phyloP scores from a whole-genome alignment of 345 rosid species.

The Carallia brachiata region DNA sequence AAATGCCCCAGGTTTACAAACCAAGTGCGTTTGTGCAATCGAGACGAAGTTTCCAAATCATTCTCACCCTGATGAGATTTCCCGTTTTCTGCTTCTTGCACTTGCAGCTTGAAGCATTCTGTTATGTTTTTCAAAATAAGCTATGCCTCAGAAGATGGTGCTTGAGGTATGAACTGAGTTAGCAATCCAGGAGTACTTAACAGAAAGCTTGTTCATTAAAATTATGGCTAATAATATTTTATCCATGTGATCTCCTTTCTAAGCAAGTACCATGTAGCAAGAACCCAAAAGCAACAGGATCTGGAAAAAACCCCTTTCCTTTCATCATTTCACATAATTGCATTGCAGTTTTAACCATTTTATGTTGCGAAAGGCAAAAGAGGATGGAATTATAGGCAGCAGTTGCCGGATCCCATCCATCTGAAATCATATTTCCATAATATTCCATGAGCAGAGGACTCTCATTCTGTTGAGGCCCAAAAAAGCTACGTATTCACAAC shows the following conservation, averaged over 20 bases:
- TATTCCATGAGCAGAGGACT: conserved; percentile 45
- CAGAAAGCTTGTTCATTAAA: conserved; percentile 45
- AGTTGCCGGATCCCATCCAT: conserved; percentile 50
- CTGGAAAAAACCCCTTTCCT: conserved; percentile 54
- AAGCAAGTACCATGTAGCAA: conserved; percentile 62
- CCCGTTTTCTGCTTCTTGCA: conserved; percentile 19
- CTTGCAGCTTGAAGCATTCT: conserved; percentile 25
- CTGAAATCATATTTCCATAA: conserved; percentile 53
- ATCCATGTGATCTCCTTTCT: conserved; percentile 54
- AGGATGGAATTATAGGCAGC: conserved; percentile 67
- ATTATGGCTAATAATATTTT: conserved; percentile 31
- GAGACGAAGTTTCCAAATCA: not conserved
- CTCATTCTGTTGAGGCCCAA: conserved; percentile 27
- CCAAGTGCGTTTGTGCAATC: not conserved
- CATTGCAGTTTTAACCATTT: conserved; percentile 66
- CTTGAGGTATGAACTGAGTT: conserved; percentile 40
- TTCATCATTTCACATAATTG: conserved; percentile 49
- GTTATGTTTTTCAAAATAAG: conserved; percentile 43
- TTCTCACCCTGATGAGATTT: conserved; percentile 23
- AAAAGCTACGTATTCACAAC: conserved; percentile 13
- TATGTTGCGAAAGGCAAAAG: conserved; percentile 56
- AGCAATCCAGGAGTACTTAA: conserved; percentile 42
- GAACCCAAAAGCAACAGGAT: conserved; percentile 57
- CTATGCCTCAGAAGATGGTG: conserved; percentile 45
- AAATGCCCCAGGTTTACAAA: not conserved